Evolutionary conservation across 2,329 filamentous ascomycete genomes (phyloP).

Genomic region (Colletotrichum agaves): DNA sequence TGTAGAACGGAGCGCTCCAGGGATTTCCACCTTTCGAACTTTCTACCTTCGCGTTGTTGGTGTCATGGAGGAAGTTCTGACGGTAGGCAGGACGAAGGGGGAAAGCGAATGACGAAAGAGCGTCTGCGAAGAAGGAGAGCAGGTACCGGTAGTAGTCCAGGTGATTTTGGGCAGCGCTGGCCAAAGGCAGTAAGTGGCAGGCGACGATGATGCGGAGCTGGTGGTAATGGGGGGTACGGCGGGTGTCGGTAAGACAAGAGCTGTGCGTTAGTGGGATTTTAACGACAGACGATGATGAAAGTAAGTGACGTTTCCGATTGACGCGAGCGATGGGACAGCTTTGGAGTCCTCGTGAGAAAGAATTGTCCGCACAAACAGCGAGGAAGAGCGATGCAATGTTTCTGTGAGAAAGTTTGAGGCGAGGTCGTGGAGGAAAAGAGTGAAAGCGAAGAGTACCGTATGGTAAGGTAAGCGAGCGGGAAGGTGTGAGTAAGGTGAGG

Average conservation of each 20-base stretch:
- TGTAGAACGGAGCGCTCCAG: conserved; percentile 21
- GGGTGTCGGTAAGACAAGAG: conserved; percentile 35
- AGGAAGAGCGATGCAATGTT: conserved; percentile 2
- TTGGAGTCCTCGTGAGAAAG: conserved; percentile 4
- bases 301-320: conserved; percentile 36
- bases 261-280: conserved; percentile 36
- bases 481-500: conserved; percentile 13
- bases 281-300: conserved; percentile 34
- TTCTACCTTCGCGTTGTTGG: conserved; percentile 14
- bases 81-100: background rate
- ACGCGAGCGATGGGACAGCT: conserved; percentile 21
- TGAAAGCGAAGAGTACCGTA: conserved; percentile 1
- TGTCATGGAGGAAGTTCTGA: conserved; percentile 19
- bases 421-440: conserved; percentile 9
- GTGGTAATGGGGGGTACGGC: conserved; percentile 15
- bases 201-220: conserved; percentile 36
- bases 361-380: conserved; percentile 1
- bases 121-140: conserved; percentile 9
- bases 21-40: background rate
- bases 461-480: conserved; percentile 24
- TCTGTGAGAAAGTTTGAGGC: conserved; percentile 2
- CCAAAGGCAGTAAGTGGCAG: conserved; percentile 26
- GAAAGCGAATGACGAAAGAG: conserved; percentile 23
- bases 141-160: conserved; percentile 2
- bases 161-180: conserved; percentile 21